These are phyloP conservation scores for Pseudocercospora pini-densiflorae DNA, from an alignment of 2,329 filamentous ascomycete species.

Conservation along the genomic window DNA sequence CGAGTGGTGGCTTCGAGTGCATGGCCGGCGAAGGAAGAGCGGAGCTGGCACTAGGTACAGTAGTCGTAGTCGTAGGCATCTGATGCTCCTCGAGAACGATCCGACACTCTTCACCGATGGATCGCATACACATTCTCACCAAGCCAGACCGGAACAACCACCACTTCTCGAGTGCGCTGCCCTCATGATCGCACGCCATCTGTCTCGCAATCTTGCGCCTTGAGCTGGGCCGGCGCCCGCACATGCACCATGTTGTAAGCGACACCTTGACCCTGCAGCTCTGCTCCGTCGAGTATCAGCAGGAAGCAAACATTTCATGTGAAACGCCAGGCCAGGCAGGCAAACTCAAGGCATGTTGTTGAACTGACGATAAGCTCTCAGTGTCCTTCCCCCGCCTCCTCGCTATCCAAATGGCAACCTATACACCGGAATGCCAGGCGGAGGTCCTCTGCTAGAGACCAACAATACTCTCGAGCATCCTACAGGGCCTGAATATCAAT, in stretches of 20 bases:
- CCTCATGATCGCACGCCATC: neutral
- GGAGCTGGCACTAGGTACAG: neutral
- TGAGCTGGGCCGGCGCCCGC: neutral
- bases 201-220: neutral
- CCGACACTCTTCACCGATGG: neutral
- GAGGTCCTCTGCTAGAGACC: slow-evolving; percentile 83
- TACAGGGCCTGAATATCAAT: slow-evolving; percentile 80
- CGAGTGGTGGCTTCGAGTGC: neutral
- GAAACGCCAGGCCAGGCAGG: slow-evolving; percentile 10
- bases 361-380: slow-evolving; percentile 23
- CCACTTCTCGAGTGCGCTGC: neutral
- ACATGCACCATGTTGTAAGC: slow-evolving; percentile 26
- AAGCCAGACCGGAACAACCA: neutral
- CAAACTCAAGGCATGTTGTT: neutral
- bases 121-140: neutral
- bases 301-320: slow-evolving; percentile 13
- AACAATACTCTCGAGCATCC: slow-evolving; percentile 87
- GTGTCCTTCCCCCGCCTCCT: slow-evolving; percentile 33
- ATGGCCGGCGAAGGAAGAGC: neutral
- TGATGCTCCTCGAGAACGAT: neutral
- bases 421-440: slow-evolving; percentile 66
- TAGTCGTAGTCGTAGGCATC: neutral
- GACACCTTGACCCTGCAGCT: slow-evolving; percentile 20
- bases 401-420: slow-evolving; percentile 79
- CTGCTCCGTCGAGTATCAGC: slow-evolving; percentile 8